These are phyloP conservation scores for Annulohypoxylon moriforme DNA, from an alignment of 495 filamentous ascomycete genomes.

Conservation along the genomic window DNA sequence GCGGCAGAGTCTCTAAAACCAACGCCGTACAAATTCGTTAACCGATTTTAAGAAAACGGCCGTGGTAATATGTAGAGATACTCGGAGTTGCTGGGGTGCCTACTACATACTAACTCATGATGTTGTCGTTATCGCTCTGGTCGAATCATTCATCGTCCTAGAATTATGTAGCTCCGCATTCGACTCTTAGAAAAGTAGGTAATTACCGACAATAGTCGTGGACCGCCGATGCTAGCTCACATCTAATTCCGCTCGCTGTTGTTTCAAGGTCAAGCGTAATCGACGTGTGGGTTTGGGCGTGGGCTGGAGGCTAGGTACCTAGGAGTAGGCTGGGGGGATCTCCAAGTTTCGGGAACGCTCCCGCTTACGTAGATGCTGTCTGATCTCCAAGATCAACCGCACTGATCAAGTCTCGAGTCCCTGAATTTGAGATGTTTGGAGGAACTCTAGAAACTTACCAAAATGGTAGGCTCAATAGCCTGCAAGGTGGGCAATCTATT, in stretches of 20 bases:
- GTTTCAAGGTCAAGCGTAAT: constrained; percentile 35
- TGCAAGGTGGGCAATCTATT: background rate
- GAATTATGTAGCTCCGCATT: background rate
- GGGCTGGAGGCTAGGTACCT: no score
- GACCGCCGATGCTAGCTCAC: background rate
- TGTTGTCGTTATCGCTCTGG: no score
- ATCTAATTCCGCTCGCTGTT: constrained; percentile 11
- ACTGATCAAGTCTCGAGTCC: constrained; percentile 22
- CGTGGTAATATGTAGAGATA: background rate
- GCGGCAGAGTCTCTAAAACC: constrained; percentile 5
- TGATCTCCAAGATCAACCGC: constrained; percentile 33
- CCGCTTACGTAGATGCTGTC: constrained; percentile 35
- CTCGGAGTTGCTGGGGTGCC: background rate
- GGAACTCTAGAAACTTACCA: constrained; percentile 1
- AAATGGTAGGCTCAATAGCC: background rate
- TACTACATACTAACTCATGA: background rate
- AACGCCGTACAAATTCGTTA: background rate
- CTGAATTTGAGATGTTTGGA: constrained; percentile 4
- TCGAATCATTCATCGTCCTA: background rate
- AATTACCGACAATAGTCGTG: background rate
- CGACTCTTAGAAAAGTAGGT: background rate
- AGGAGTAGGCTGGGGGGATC: constrained; percentile 19
- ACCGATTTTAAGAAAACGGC: background rate
- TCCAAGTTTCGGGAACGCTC: constrained; percentile 34
- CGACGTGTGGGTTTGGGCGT: constrained; percentile 10